Conservation (phyloP, 352 stramenopile genomes). For the Pythium guiyangense region DNA sequence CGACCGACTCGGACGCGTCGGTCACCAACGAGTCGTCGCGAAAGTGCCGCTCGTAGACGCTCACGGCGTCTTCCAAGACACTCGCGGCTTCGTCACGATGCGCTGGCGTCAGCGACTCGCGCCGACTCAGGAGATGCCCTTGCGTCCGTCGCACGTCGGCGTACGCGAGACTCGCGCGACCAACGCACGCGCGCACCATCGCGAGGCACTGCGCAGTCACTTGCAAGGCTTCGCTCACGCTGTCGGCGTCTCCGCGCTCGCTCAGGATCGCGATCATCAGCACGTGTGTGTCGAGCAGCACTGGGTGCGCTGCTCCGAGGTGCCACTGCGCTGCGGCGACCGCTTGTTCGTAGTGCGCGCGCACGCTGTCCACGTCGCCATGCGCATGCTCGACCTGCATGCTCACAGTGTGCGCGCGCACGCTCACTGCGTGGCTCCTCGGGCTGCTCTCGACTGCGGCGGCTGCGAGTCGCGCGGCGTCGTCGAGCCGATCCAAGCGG, state of each 20-base stretch:
- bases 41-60: constrained; percentile 52
- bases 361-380: constrained; percentile 13
- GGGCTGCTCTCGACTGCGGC: constrained; percentile 34
- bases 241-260: constrained; percentile 13
- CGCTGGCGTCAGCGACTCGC: too few relatives aligned
- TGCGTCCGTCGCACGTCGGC: constrained; percentile 42
- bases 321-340: constrained; percentile 34
- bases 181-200: constrained; percentile 37
- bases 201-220: constrained; percentile 20
- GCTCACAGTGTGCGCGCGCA: constrained; percentile 21
- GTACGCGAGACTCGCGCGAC: constrained; percentile 40
- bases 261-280: constrained; percentile 40
- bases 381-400: constrained; percentile 28
- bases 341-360: constrained; percentile 23
- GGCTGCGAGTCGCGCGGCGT: constrained; percentile 22
- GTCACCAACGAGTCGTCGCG: constrained; percentile 13
- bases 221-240: constrained; percentile 18
- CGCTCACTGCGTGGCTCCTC: constrained; percentile 21
- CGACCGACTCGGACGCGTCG: background rate
- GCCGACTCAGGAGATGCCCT: constrained; percentile 25
- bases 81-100: constrained; percentile 27
- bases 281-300: constrained; percentile 39
- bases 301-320: constrained; percentile 29
- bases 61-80: constrained; percentile 49
- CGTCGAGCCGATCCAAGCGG: constrained; percentile 12